Evolutionary conservation across 768 basidiomycete species (phyloP).

Genomic region (Hygrocybe punicea): DNA sequence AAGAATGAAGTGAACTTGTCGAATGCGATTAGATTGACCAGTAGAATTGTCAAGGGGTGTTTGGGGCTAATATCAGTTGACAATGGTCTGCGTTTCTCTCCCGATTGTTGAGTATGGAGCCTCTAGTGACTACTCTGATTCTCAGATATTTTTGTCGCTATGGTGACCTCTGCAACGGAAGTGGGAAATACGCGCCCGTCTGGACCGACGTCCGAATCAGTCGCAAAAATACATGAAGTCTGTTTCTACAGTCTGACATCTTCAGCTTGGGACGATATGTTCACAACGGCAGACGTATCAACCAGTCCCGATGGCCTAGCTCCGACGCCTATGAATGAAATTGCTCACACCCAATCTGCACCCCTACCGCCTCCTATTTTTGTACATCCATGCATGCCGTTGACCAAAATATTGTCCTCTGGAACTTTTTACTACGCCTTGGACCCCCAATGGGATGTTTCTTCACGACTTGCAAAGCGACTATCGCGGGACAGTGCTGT

Average conservation of each 20-base stretch:
- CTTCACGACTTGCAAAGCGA: constrained; percentile 72
- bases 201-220: constrained; percentile 55
- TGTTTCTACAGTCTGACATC: constrained; percentile 86
- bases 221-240: constrained; percentile 84
- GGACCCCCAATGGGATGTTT: constrained; percentile 84
- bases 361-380: constrained; percentile 46
- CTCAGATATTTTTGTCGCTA: constrained; percentile 82
- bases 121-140: constrained; percentile 5
- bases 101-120: not conserved
- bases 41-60: constrained; percentile 73
- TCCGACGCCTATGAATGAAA: constrained; percentile 40
- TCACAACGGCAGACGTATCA: constrained; percentile 48
- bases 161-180: constrained; percentile 73
- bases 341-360: constrained; percentile 41
- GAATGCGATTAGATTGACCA: constrained; percentile 64
- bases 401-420: constrained; percentile 86
- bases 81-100: constrained; percentile 47
- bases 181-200: constrained; percentile 69
- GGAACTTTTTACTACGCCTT: constrained; percentile 92
- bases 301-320: constrained; percentile 54
- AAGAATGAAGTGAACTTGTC: constrained; percentile 67
- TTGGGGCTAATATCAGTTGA: constrained; percentile 76
- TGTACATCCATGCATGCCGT: constrained; percentile 87
- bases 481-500: constrained; percentile 48
- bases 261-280: constrained; percentile 77